Percentiles rank a stretch among this genome's conserved stretches.
Evolutionary conservation across 345 rosid species (phyloP).

Genomic region (Citrus trifoliata): DNA sequence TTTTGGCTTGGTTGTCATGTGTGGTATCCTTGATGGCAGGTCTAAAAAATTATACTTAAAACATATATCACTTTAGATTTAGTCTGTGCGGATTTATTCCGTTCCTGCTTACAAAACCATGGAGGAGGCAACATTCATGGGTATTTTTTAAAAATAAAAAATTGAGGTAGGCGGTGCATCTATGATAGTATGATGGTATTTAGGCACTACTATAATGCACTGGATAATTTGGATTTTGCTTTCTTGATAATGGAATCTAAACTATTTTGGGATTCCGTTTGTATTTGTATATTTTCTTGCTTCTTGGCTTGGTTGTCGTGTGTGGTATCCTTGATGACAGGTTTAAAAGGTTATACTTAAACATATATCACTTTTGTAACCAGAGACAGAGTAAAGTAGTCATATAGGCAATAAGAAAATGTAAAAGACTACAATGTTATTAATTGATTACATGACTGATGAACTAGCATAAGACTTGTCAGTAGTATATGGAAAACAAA

Average conservation of each 20-base stretch:
- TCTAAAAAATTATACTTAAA: background rate
- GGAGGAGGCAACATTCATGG: background rate
- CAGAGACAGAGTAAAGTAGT: background rate
- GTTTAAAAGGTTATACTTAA: background rate
- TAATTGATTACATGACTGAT: no score
- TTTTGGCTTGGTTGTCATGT: background rate
- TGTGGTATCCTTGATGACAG: background rate
- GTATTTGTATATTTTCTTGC: background rate
- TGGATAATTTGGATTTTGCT: background rate
- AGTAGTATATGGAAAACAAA: background rate
- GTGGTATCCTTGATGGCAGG: background rate
- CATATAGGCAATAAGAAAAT: background rate
- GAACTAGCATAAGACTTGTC: background rate
- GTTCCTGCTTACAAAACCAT: background rate
- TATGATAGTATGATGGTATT: background rate
- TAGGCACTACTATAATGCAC: background rate
- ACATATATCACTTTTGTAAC: background rate
- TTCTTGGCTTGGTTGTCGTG: background rate
- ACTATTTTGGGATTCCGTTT: background rate
- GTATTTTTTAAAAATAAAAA: background rate
- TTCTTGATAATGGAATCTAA: background rate
- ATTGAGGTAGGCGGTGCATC: background rate
- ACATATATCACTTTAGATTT: background rate
- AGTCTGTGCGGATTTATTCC: background rate
- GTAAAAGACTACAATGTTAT: background rate